These are phyloP conservation scores for Thermothielavioides terrestris DNA, from an alignment of 495 filamentous ascomycete species.

Conservation along the genomic window DNA sequence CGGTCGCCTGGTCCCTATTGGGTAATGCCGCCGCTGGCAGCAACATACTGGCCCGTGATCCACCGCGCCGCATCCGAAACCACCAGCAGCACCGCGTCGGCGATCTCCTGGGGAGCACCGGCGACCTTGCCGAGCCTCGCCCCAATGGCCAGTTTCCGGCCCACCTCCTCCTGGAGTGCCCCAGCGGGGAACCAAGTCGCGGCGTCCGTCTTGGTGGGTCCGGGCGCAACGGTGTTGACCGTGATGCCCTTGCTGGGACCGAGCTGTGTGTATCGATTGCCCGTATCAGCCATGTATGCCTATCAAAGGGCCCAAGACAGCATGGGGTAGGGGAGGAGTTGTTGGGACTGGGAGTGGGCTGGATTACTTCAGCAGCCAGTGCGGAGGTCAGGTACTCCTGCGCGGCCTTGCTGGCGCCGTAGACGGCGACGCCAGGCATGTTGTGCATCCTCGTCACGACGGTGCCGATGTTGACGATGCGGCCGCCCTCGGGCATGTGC, in stretches of 20 bases:
- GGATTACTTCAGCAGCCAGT: neutral
- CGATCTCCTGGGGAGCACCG: neutral
- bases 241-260: neutral
- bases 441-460: neutral
- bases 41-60: constrained; percentile 1
- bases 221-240: neutral
- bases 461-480: neutral
- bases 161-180: neutral
- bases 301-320: no score
- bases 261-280: no score
- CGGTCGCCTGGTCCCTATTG: neutral
- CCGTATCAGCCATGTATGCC: no score
- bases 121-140: neutral
- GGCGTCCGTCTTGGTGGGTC: neutral
- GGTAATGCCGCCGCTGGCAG: neutral
- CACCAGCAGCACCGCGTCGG: neutral
- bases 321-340: no score
- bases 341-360: accelerated
- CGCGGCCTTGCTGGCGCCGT: neutral
- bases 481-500: neutral
- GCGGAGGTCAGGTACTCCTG: neutral
- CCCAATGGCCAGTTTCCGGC: neutral
- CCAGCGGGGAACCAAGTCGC: neutral
- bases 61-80: neutral
- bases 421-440: neutral